Evolutionary conservation across 1,284 basidiomycete species (phyloP).

Genomic region (Ceratobasidium sp.): DNA sequence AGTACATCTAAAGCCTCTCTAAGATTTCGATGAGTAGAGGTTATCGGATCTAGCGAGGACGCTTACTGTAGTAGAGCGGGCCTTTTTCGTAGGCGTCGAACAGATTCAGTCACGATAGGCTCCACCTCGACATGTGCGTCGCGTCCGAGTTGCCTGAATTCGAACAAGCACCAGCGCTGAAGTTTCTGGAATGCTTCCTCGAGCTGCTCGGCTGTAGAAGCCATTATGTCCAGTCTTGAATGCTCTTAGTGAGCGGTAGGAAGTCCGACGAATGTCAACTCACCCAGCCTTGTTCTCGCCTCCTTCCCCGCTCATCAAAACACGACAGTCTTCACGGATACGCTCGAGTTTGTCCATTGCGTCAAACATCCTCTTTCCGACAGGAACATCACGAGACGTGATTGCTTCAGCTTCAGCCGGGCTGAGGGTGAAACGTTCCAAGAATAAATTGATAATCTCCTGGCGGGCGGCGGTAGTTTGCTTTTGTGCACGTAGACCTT

Average conservation of each 20-base stretch:
- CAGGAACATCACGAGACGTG: slow-evolving; percentile 80
- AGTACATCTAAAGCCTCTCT: slow-evolving; percentile 85
- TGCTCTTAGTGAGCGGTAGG: not conserved
- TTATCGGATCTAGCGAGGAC: not conserved
- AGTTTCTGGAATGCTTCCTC: slow-evolving; percentile 93
- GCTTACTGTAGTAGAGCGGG: slow-evolving; percentile 85
- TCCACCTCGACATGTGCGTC: slow-evolving; percentile 86
- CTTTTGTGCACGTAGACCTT: slow-evolving; percentile 82
- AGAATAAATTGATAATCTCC: slow-evolving; percentile 83
- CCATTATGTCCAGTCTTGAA: slow-evolving; percentile 87
- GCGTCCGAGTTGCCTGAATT: slow-evolving; percentile 85
- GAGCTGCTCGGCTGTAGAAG: slow-evolving; percentile 81
- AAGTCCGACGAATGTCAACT: slow-evolving; percentile 51
- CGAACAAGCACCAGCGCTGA: slow-evolving; percentile 85
- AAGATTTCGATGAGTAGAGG: slow-evolving; percentile 3
- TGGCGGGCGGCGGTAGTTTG: slow-evolving; percentile 77
- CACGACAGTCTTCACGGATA: slow-evolving; percentile 87
- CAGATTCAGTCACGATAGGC: slow-evolving; percentile 76
- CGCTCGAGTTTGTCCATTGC: slow-evolving; percentile 89
- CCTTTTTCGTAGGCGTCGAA: slow-evolving; percentile 77
- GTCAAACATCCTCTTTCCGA: slow-evolving; percentile 80
- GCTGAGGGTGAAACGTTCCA: slow-evolving; percentile 86
- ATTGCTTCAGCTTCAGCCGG: slow-evolving; percentile 80
- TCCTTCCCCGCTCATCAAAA: slow-evolving; percentile 90
- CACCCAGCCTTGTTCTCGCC: slow-evolving; percentile 86